Conservation (phyloP, 1,139 yeast genomes). For the Candida sp. region DNA sequence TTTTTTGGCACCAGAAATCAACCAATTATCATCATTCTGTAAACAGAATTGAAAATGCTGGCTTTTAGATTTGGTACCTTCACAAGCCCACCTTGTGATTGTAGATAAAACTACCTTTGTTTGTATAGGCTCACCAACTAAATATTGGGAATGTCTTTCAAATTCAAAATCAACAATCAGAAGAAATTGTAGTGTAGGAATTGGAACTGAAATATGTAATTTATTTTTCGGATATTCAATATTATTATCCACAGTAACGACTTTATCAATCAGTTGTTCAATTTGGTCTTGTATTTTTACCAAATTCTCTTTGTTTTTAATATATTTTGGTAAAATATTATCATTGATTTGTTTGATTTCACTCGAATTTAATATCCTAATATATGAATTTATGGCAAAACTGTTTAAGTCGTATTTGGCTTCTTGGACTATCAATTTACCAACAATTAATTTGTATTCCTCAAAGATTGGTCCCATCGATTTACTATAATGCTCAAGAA, state of each 20-base stretch:
- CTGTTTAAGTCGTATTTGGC: conserved; percentile 33
- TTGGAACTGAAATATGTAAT: conserved; percentile 46
- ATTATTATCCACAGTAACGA: conserved; percentile 6
- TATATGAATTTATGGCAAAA: conserved; percentile 28
- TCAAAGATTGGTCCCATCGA: conserved; percentile 10
- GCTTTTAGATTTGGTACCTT: conserved; percentile 7
- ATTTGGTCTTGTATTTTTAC: conserved; percentile 14
- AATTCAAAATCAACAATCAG: conserved; percentile 47
- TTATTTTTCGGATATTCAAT: conserved; percentile 10
- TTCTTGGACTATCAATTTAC: conserved; percentile 17
- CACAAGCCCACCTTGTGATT: conserved; percentile 39
- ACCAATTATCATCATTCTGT: conserved; percentile 54
- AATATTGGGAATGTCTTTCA: conserved; percentile 36
- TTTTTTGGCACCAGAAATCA: conserved; percentile 61
- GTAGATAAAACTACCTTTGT: conserved; percentile 45
- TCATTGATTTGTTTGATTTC: conserved; percentile 14
- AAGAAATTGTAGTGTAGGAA: conserved; percentile 49
- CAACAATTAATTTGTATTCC: conserved; percentile 14
- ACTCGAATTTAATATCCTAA: conserved; percentile 17
- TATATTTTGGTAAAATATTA: conserved; percentile 11
- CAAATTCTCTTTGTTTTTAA: conserved; percentile 7
- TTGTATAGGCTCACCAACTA: conserved; percentile 63
- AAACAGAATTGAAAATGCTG: conserved; percentile 25
- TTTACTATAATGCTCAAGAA: conserved; percentile 4
- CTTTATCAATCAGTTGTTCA: conserved; percentile 8